These are phyloP conservation scores for Fusarium oxysporum DNA, from an alignment of 2,329 filamentous ascomycete genomes.

Conservation along the genomic window DNA sequence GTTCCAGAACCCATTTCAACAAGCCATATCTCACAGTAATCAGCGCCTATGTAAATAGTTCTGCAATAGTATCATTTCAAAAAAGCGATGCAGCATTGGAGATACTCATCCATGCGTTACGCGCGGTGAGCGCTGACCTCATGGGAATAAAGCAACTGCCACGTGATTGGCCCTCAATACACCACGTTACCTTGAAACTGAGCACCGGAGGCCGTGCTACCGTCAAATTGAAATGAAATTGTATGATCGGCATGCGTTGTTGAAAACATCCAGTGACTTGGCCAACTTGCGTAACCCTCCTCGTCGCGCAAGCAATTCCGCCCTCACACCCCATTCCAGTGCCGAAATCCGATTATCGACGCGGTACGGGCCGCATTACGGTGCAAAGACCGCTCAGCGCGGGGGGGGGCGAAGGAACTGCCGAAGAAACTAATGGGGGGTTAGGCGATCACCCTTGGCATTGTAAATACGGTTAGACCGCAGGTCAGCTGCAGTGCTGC, in stretches of 20 bases:
- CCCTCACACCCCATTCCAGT: neutral
- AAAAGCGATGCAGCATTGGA: too few relatives aligned
- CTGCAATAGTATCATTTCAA: neutral
- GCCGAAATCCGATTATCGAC: neutral
- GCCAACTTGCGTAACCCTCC: neutral
- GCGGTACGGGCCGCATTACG: neutral
- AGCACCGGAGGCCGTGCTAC: neutral
- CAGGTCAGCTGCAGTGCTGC: neutral
- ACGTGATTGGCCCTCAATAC: too few relatives aligned
- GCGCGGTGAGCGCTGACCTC: too few relatives aligned
- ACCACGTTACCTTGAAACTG: accelerated
- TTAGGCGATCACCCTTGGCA: neutral
- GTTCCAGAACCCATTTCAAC: neutral
- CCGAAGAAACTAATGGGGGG: neutral
- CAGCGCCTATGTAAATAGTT: neutral
- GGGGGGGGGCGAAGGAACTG: neutral
- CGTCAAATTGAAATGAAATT: neutral
- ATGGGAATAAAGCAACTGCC: too few relatives aligned
- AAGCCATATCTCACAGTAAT: neutral
- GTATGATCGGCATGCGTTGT: accelerated
- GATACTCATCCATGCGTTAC: too few relatives aligned
- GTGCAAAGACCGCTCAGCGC: neutral
- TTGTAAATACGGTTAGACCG: neutral
- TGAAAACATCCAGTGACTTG: neutral
- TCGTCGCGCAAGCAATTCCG: neutral